Evolutionary conservation across 495 filamentous ascomycete genomes (phyloP), one percentile per base, ranked within the genome.

Genomic region (Aspergillus ellipticus): DNA sequence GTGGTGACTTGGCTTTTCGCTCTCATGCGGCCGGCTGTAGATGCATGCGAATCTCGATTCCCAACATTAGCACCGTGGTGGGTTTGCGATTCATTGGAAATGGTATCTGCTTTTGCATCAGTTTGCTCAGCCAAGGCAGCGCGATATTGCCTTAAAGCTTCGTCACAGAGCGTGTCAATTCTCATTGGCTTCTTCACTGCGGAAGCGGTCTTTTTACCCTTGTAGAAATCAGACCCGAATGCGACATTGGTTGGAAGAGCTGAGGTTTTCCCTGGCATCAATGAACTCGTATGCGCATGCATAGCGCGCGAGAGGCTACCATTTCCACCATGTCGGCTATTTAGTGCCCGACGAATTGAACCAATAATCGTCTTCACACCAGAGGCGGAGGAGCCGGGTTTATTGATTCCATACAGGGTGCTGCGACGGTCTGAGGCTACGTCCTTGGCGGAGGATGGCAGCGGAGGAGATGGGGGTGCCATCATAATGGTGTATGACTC

Each of bases 341-440:
- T 89, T 47, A 97, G 68, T n/a, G 86, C 93, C 33, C 93, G 88
- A 42, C 89, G 87, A 31, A 97, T 89, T 57, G 87, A 91, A 0
- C 92, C 92, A 43, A 98, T 78, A 3, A 97, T 76, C 59, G 85
- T 94, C 68, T 85, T 90, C 77, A 97, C 86, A 1, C 90, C 85
- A 11, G 84, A 83, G 49, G 73, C 89, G 13, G 73, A 69, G 49
- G 71, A 33, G 54, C 62, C 41, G 35, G 72, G 58, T 43, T 73
- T 75, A 17, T 67, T 50, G 26, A 58, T 64, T 8, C 58, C 62
- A 35, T 75, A 67, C 1, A 63, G 59, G 7, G 63, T 72, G 49
- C 67, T 72, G 48, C 70, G 67, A 29, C 72, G 68, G 49, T 72
- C 66, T 15, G 62, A 45, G 7, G 56, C 63, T 5, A 59, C 33